Conservation (phyloP, 768 basidiomycete genomes). For the Tricholoma hemisulphureum region DNA sequence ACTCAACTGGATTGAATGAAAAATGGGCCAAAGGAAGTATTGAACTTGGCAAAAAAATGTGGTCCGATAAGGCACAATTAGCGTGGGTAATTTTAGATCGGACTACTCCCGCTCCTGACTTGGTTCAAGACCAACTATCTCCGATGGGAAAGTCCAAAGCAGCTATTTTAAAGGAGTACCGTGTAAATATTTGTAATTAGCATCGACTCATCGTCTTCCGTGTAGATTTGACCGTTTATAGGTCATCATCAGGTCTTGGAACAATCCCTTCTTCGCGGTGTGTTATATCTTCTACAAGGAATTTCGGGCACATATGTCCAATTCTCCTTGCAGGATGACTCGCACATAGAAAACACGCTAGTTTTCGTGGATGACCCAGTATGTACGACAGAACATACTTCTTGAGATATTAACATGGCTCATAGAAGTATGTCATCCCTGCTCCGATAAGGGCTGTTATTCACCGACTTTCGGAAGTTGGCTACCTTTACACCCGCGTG, state of each 20-base stretch:
- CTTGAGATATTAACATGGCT: neutral
- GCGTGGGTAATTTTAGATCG: too few species aligned
- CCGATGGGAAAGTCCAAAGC: conserved; percentile 61
- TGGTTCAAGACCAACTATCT: conserved; percentile 18
- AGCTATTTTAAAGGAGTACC: conserved; percentile 62
- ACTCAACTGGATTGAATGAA: too few species aligned
- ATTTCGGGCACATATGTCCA: conserved; percentile 92
- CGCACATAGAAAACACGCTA: conserved; percentile 54
- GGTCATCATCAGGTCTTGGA: conserved; percentile 65
- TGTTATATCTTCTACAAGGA: conserved; percentile 90
- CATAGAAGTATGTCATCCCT: conserved; percentile 64
- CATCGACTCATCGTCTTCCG: neutral
- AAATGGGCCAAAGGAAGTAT: too few species aligned
- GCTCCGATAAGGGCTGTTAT: conserved; percentile 72
- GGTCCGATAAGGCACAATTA: too few species aligned
- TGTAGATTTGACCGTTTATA: conserved; percentile 23
- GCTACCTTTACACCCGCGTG: conserved; percentile 86
- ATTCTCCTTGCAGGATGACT: conserved; percentile 59
- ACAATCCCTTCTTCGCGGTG: conserved; percentile 77
- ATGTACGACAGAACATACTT: conserved; percentile 19
- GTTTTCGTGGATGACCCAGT: conserved; percentile 68
- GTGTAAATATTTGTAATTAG: conserved; percentile 50
- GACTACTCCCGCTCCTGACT: too few species aligned
- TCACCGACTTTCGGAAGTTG: conserved; percentile 85
- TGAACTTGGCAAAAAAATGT: too few species aligned